phyloP scores from a whole-genome alignment of 352 stramenopile species.

The Globisporangium parvum region DNA sequence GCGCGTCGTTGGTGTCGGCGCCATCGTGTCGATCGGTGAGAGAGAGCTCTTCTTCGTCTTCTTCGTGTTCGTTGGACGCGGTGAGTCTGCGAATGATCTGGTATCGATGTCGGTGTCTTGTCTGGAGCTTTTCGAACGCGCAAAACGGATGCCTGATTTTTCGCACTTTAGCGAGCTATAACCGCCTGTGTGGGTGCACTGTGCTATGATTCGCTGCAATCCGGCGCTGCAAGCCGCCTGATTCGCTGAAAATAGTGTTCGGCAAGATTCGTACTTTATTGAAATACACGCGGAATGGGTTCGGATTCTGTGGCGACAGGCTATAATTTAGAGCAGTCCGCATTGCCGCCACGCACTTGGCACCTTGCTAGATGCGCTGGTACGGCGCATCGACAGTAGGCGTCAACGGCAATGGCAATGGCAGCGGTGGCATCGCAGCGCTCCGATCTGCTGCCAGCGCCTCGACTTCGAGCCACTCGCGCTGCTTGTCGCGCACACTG shows the following conservation, averaged over 20 bases:
- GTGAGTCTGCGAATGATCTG: conserved; percentile 1
- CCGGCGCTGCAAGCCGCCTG: no score
- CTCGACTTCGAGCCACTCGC: background rate
- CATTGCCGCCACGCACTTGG: background rate
- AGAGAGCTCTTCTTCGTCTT: background rate
- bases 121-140: background rate
- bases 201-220: conserved; percentile 1
- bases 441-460: background rate
- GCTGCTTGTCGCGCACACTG: background rate
- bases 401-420: no score
- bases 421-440: background rate
- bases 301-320: background rate
- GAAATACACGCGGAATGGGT: background rate
- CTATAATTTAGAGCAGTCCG: background rate
- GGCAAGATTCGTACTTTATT: background rate
- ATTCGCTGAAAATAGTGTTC: conserved; percentile 1
- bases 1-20: background rate
- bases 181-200: conserved; percentile 2
- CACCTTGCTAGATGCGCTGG: conserved; percentile 2
- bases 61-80: background rate
- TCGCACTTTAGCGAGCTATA: conserved; percentile 2
- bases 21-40: background rate
- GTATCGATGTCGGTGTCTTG: background rate
- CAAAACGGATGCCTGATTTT: conserved; percentile 7
- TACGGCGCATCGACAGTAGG: conserved; percentile 1